These are phyloP conservation scores for Aspergillus sp. DNA, from an alignment of 2,329 filamentous ascomycete genomes.

Conservation along the genomic window DNA sequence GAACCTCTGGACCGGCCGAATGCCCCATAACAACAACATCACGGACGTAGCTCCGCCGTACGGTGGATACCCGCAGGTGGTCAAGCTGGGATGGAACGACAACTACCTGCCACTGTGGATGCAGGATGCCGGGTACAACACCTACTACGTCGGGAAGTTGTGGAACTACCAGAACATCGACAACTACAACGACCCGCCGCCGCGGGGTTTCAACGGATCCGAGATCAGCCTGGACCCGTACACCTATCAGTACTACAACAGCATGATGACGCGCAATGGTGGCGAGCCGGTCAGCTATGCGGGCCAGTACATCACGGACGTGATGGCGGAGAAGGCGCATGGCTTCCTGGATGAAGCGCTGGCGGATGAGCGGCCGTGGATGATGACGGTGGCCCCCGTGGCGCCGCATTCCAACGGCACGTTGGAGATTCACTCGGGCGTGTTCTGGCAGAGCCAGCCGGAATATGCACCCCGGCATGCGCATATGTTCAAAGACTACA, in stretches of 20 bases:
- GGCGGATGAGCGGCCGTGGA: conserved; percentile 56
- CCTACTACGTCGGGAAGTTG: conserved; percentile 68
- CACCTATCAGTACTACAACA: conserved; percentile 65
- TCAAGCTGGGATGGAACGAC: conserved; percentile 62
- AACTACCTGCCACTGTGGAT: conserved; percentile 70
- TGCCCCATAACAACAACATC: conserved; percentile 67
- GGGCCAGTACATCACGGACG: conserved; percentile 55
- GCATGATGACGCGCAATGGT: conserved; percentile 59
- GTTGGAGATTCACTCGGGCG: conserved; percentile 10
- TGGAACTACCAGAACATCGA: conserved; percentile 62
- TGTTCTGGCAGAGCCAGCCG: conserved; percentile 24
- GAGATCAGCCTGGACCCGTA: conserved; percentile 63
- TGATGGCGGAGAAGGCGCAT: conserved; percentile 56
- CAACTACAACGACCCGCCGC: conserved; percentile 60
- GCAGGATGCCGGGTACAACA: conserved; percentile 66
- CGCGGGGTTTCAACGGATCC: conserved; percentile 59
- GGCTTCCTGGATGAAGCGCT: conserved; percentile 60
- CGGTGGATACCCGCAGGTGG: conserved; percentile 61
- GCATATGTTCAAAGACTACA: conserved; percentile 56
- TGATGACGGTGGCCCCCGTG: conserved; percentile 62
- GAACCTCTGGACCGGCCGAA: conserved; percentile 61
- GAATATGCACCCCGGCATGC: conserved; percentile 53
- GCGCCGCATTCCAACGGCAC: conserved; percentile 58
- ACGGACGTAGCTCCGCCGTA: conserved; percentile 45
- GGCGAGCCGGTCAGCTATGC: conserved; percentile 53